phyloP scores from a whole-genome alignment of 2,329 filamentous ascomycete species.

The Zelopaecilomyces penicillatus region DNA sequence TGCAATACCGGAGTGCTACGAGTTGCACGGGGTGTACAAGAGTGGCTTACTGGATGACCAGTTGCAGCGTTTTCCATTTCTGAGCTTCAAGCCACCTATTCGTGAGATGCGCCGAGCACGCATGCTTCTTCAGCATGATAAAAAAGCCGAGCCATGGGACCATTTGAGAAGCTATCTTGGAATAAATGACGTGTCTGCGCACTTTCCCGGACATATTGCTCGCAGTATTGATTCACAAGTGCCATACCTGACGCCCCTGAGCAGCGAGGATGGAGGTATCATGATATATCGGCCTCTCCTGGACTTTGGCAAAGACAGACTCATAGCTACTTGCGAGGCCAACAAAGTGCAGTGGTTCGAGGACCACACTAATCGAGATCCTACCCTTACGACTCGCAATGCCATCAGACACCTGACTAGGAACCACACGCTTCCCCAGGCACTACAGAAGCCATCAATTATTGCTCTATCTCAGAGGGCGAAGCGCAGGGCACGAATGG shows the following conservation, averaged over 20 bases:
- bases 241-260: slow-evolving; percentile 27
- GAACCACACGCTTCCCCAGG: slow-evolving; percentile 54
- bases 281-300: slow-evolving; percentile 62
- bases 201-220: slow-evolving; percentile 18
- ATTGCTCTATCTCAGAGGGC: slow-evolving; percentile 50
- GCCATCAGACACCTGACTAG: slow-evolving; percentile 62
- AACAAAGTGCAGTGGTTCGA: slow-evolving; percentile 68
- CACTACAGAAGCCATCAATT: slow-evolving; percentile 58
- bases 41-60: slow-evolving; percentile 51
- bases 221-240: slow-evolving; percentile 13
- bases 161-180: slow-evolving; percentile 9
- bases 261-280: slow-evolving; percentile 57
- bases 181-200: slow-evolving; percentile 15
- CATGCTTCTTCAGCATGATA: slow-evolving; percentile 20
- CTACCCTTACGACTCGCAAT: slow-evolving; percentile 70
- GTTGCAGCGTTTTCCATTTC: slow-evolving; percentile 22
- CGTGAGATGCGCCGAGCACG: slow-evolving; percentile 23
- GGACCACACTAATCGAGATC: slow-evolving; percentile 74
- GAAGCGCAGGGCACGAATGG: slow-evolving; percentile 30
- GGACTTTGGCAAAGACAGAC: slow-evolving; percentile 59
- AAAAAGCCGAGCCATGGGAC: slow-evolving; percentile 14
- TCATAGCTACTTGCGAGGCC: slow-evolving; percentile 68
- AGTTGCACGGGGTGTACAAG: slow-evolving; percentile 61
- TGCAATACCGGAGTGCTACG: slow-evolving; percentile 77
- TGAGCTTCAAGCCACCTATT: slow-evolving; percentile 27